Evolutionary conservation across 2,329 filamentous ascomycete species (phyloP).

Genomic region (Monosporascus sp.): DNA sequence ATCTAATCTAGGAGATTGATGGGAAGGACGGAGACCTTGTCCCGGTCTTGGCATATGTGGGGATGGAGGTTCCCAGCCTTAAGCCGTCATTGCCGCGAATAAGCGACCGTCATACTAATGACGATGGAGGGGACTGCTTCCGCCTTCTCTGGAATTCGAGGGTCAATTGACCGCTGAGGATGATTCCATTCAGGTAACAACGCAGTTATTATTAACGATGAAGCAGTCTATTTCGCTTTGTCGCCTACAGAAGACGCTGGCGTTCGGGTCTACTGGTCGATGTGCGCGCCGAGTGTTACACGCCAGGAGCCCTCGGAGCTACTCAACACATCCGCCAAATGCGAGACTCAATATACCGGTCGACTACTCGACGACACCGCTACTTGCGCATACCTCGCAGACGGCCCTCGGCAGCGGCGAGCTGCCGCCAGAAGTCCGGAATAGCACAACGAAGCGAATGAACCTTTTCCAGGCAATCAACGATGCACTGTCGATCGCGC

Average conservation of each 20-base stretch:
- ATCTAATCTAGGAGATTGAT: conserved; percentile 23
- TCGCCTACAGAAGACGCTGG: conserved; percentile 14
- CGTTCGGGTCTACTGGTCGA: conserved; percentile 7
- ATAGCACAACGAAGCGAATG: conserved; percentile 73
- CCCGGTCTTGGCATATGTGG: not conserved
- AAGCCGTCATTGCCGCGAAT: conserved; percentile 20
- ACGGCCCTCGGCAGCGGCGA: conserved; percentile 66
- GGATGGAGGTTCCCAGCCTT: not conserved
- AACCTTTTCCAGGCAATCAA: conserved; percentile 96
- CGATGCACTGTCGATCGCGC: conserved; percentile 74
- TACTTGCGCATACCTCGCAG: conserved; percentile 76
- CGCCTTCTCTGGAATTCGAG: conserved; percentile 3
- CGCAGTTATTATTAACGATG: conserved; percentile 11
- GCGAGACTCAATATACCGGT: conserved; percentile 75
- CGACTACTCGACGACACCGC: conserved; percentile 76
- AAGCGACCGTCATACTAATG: conserved; percentile 19
- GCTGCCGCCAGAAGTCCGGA: conserved; percentile 59
- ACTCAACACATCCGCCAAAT: conserved; percentile 53
- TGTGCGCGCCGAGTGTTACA: conserved; percentile 1
- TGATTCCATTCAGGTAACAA: conserved; percentile 8
- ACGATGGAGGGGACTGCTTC: conserved; percentile 9
- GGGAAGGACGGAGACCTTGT: no score
- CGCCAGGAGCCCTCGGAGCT: conserved; percentile 21
- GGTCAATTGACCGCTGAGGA: conserved; percentile 6
- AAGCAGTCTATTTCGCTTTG: conserved; percentile 16